Conservation (phyloP, 306 rosid species). For the Trifolium dubium region DNA sequence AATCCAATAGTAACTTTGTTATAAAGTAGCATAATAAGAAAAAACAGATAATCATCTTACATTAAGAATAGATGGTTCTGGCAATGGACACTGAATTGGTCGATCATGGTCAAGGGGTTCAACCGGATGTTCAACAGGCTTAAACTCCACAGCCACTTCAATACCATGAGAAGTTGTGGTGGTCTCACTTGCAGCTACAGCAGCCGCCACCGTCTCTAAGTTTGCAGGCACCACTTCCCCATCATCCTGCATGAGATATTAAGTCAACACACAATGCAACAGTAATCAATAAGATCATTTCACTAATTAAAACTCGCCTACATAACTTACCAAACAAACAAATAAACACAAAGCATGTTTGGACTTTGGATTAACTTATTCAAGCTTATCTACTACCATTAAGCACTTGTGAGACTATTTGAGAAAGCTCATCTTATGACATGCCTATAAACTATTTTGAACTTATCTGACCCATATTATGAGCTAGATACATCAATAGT, state of each 20-base stretch:
- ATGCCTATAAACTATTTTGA: neutral
- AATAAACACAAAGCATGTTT: neutral
- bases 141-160: constrained; percentile 90
- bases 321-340: constrained; percentile 19
- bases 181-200: constrained; percentile 46
- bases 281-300: neutral
- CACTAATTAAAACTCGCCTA: constrained; percentile 17
- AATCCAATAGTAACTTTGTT: neutral
- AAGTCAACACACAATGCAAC: constrained; percentile 35
- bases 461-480: too few species aligned
- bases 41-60: constrained; percentile 55
- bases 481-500: too few species aligned
- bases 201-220: constrained; percentile 52
- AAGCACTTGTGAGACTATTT: neutral
- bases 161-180: constrained; percentile 77
- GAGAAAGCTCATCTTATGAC: neutral
- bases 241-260: constrained; percentile 65
- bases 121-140: constrained; percentile 90
- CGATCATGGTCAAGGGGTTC: constrained; percentile 85
- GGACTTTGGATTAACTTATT: neutral
- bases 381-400: neutral
- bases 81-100: constrained; percentile 88
- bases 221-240: constrained; percentile 68
- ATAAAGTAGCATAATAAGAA: constrained; percentile 3
- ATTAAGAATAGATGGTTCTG: constrained; percentile 92